A percentile compares a stretch with the other conserved stretches of the same genome.
These are phyloP conservation scores for Friedmanniomyces simplex DNA, from an alignment of 495 filamentous ascomycete species.

Conservation along the genomic window DNA sequence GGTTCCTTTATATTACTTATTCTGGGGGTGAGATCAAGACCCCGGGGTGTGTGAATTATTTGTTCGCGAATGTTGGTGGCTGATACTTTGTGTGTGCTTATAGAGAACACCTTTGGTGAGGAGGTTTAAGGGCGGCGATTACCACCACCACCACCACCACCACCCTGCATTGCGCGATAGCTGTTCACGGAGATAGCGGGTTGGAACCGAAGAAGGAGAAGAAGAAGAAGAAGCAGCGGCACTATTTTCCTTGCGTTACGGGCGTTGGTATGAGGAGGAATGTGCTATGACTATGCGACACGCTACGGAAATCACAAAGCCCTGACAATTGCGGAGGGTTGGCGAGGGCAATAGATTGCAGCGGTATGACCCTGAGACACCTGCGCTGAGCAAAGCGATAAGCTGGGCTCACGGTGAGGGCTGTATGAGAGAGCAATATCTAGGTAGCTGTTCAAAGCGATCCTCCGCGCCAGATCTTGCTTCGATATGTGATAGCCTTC, in stretches of 20 bases:
- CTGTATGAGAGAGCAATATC: no score
- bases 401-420: neutral
- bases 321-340: neutral
- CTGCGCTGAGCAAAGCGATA: neutral
- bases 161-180: neutral
- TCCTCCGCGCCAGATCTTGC: no score
- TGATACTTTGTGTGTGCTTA: conserved; percentile 23
- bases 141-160: neutral
- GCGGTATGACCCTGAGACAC: neutral
- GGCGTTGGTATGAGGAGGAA: neutral
- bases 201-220: neutral
- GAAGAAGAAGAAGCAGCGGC: no score
- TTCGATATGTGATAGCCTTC: no score
- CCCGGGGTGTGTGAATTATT: neutral
- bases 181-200: neutral
- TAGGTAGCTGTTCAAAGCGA: no score
- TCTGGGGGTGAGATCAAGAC: conserved; percentile 14
- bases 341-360: neutral
- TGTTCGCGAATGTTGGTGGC: neutral
- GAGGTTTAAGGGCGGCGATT: neutral
- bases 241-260: neutral
- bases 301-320: neutral
- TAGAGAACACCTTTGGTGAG: conserved; percentile 95
- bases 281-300: conserved; percentile 3
- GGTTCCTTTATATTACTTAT: conserved; percentile 61